Evolutionary conservation across 306 rosid species (phyloP), one percentile per base, ranked within the genome.

Genomic region (Comarum palustre): DNA sequence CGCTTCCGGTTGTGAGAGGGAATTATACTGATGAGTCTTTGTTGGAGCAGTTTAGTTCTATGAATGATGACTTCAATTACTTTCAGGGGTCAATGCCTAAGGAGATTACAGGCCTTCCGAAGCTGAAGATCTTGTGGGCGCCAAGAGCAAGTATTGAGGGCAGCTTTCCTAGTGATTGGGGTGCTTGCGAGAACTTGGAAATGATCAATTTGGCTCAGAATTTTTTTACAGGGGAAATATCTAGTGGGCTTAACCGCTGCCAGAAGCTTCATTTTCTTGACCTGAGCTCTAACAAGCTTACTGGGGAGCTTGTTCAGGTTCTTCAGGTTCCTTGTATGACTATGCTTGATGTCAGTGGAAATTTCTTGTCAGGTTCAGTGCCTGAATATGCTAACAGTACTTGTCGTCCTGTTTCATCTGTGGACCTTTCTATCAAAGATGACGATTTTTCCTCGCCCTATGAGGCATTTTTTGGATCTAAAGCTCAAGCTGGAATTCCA

Each of bases 141-240:
- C 97, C 98, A 0, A 89, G 87, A 82, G 92, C 86, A n/a, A 93
- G 78, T 57, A 80, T 93, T 61, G 88, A 90, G 75, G 93, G 86
- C 36, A 50, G 46, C 48, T 82, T 93, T 61, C 90, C 90, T 0
- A 80, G 72, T 8, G 68, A 54, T 66, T 90, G 98, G 98, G 89
- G 88, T 66, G 55, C 76, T 73, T 93, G 98, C 72, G 85, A 82
- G 54, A 82, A 68, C 79, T 69, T 93, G 69, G 88, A 93, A 85
- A 87, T 90, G 92, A 71, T 93, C 66, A 93, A 87, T 81, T 87
- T 93, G 83, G 90, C 89, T 64, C 89, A 80, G 63, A 93, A 93
- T 81, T 78, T 60, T 34, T 84, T 93, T 59, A 66, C 66, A 6
- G 98, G 98, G 63, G 89, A 79, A 39, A 81, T 90, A 74, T 84